Conservation (phyloP, 768 basidiomycete genomes). For the Boletus subparvulus region DNA sequence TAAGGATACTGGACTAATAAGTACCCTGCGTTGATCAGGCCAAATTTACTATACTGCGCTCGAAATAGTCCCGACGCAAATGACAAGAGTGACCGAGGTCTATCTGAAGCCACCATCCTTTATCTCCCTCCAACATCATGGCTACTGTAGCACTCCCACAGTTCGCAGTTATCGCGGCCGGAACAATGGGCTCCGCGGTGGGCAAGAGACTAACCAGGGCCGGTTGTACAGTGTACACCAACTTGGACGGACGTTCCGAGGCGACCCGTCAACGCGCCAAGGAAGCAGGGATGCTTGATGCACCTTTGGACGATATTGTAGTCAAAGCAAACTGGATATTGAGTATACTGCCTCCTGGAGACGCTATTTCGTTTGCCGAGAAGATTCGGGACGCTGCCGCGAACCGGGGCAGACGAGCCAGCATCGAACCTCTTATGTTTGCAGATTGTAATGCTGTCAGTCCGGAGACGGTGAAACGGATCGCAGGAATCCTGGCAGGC, state of each 20-base stretch:
- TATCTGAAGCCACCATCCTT: constrained; percentile 6
- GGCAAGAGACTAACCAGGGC: constrained; percentile 44
- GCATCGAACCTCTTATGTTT: constrained; percentile 34
- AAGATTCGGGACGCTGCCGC: constrained; percentile 15
- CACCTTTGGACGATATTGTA: constrained; percentile 38
- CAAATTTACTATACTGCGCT: not conserved
- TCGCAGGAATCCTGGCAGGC: constrained; percentile 45
- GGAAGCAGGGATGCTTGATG: constrained; percentile 51
- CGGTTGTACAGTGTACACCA: constrained; percentile 56
- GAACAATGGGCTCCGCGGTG: constrained; percentile 61
- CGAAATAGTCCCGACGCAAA: constrained; percentile 2
- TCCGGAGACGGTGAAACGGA: constrained; percentile 47
- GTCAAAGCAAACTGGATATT: constrained; percentile 45
- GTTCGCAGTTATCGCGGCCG: constrained; percentile 53
- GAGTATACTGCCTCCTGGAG: constrained; percentile 58
- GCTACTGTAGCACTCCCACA: constrained; percentile 12
- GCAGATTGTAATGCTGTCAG: constrained; percentile 61
- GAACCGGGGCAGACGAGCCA: not conserved
- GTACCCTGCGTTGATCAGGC: not conserved
- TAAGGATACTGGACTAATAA: not conserved
- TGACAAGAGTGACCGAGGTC: constrained; percentile 10
- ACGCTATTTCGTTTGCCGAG: constrained; percentile 47
- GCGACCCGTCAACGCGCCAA: constrained; percentile 47
- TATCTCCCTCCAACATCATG: constrained; percentile 18
- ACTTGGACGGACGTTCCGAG: constrained; percentile 52